phyloP scores from a whole-genome alignment of 495 filamentous ascomycete species.

The Penicillium herquei region DNA sequence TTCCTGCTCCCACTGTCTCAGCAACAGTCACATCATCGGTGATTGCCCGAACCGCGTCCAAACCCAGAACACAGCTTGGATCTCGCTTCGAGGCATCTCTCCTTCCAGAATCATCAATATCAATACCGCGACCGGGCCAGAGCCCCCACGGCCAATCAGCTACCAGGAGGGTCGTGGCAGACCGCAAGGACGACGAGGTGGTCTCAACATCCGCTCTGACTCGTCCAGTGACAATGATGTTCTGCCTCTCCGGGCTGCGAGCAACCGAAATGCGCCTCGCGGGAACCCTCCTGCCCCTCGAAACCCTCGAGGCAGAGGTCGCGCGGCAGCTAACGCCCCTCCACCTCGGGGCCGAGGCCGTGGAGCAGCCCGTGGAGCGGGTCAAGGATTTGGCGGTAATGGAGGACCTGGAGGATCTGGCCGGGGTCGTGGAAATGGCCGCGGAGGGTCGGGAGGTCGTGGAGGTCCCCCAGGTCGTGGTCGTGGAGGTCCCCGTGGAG shows the following conservation, averaged over 20 bases:
- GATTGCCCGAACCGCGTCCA: conserved; percentile 40
- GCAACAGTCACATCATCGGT: conserved; percentile 44
- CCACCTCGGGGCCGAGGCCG: conserved; percentile 9
- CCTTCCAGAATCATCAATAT: conserved; percentile 36
- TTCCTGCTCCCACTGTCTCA: conserved; percentile 50
- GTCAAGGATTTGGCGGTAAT: too few relatives aligned
- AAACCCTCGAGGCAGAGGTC: conserved; percentile 15
- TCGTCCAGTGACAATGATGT: conserved; percentile 15
- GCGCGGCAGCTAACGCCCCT: conserved; percentile 11
- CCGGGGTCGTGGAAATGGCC: not conserved
- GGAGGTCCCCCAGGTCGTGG: conserved; percentile 2
- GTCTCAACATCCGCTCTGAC: not conserved
- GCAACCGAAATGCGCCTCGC: too few relatives aligned
- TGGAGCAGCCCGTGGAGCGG: conserved; percentile 6
- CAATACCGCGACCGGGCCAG: not conserved
- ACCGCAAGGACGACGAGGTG: conserved; percentile 2
- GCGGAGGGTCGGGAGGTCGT: conserved; percentile 1
- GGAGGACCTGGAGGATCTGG: too few relatives aligned
- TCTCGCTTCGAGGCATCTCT: conserved; percentile 36
- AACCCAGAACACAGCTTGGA: conserved; percentile 29
- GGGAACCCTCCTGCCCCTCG: conserved; percentile 14
- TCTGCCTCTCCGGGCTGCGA: conserved; percentile 16
- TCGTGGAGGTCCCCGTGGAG: not conserved
- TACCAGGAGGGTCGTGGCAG: not conserved
- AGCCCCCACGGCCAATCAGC: not conserved